Base-by-base conservation (phyloP, 2,329 filamentous ascomycete species). In the Fusarium aywerte region DNA sequence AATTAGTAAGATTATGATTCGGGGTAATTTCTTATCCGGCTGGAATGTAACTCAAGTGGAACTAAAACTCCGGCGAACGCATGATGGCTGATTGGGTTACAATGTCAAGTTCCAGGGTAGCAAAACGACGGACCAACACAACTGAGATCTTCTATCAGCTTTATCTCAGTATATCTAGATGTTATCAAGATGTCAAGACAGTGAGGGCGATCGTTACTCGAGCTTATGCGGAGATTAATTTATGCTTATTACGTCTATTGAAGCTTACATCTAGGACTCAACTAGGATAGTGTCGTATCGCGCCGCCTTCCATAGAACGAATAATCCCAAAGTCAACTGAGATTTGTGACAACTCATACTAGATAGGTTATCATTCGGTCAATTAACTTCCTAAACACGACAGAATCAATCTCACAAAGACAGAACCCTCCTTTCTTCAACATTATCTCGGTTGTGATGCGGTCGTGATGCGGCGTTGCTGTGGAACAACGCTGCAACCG, bases 181-280 rank as follows among this genome's bases (percentile, higher is more conserved):
- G 15, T 3, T 6, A 4, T 43, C 13, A 8, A 6, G 2, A 16
- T 9, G 6, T 49, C 3, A n/a, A 27, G 27, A 3, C 10, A 43
- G 7, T 7, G 15, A 43, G n/a, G 40, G n/a, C 11, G 45, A 49
- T 49, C 45, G 3, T 27, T 35, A 25, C 12, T 49, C 4, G n/a
- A 49, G 45, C 45, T 49, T 49, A 49, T 49, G 45, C 23, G 27
- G n/a, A 49, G 45, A 48, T 48, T 49, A 49, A 49, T 36, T 49
- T 49, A 49, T 49, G 45, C 45, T 49, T 49, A 48, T 36, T 48
- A 11, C 13, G 3, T 4, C 18, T 7, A 13, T 15, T 20, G 12
- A 29, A 31, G 42, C 9, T 20, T 44, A 3, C n/a, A n/a, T n/a
- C n/a, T n/a, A n/a, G n/a, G n/a, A n/a, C n/a, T n/a, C n/a, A n/a